Conservation (phyloP, 768 basidiomycete species). For the Phaeotremella fagi region DNA sequence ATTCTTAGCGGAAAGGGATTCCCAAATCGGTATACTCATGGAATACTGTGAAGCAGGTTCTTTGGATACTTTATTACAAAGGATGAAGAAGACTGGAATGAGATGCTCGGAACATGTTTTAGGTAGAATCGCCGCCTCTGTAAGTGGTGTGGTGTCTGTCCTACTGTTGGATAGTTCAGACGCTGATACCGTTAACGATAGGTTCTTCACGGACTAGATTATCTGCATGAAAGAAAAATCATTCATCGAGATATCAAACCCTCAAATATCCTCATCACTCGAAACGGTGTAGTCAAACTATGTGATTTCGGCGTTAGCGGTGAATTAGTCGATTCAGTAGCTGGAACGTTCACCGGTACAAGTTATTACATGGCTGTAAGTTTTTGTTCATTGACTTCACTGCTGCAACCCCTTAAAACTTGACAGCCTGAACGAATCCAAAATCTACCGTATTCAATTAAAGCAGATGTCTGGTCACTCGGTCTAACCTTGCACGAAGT, state of each 20-base stretch:
- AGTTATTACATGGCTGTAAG: conserved; percentile 51
- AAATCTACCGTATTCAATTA: conserved; percentile 47
- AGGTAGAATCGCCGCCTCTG: conserved; percentile 45
- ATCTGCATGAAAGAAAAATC: conserved; percentile 48
- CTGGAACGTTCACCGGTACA: conserved; percentile 50
- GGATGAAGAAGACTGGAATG: conserved; percentile 39
- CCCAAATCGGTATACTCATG: conserved; percentile 49
- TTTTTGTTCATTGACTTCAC: not conserved
- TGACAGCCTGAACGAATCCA: conserved; percentile 48
- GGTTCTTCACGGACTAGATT: conserved; percentile 46
- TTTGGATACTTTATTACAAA: conserved; percentile 41
- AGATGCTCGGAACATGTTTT: conserved; percentile 47
- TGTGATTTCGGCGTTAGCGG: conserved; percentile 51
- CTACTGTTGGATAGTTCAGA: not conserved
- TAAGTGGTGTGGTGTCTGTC: conserved; percentile 13
- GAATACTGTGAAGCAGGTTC: conserved; percentile 49
- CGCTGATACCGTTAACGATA: not conserved
- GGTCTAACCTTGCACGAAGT: conserved; percentile 49
- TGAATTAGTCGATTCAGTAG: conserved; percentile 46
- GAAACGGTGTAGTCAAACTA: conserved; percentile 46
- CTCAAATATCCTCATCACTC: conserved; percentile 48
- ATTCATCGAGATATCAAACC: conserved; percentile 51
- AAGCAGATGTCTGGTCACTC: conserved; percentile 50
- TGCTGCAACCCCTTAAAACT: not conserved
- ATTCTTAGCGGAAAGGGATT: conserved; percentile 46